Evolutionary conservation across 2,329 filamentous ascomycete species (phyloP).

Genomic region (Lasiodiplodia sp.): DNA sequence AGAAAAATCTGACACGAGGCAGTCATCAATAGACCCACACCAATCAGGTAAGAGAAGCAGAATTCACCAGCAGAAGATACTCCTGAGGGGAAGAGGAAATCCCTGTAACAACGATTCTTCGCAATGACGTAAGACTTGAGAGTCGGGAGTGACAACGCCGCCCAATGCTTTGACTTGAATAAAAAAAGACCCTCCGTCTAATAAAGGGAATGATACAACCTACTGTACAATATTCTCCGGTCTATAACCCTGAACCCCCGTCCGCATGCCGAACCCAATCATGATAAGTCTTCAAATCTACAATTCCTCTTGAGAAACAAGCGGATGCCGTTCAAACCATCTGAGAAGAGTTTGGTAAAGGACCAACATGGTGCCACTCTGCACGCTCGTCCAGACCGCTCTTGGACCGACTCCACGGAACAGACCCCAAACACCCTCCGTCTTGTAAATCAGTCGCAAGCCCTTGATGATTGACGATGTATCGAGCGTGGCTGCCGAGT

Average conservation of each 20-base stretch:
- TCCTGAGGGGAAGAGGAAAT: neutral
- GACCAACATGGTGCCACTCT: slow-evolving; percentile 96
- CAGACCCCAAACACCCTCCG: slow-evolving; percentile 87
- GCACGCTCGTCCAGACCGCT: slow-evolving; percentile 95
- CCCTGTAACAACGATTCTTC: neutral
- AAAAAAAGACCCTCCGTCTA: slow-evolving; percentile 9
- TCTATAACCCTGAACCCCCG: neutral
- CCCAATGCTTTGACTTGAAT: slow-evolving; percentile 21
- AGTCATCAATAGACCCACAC: neutral
- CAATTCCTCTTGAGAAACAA: slow-evolving; percentile 37
- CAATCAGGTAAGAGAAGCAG: neutral
- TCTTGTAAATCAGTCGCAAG: slow-evolving; percentile 84
- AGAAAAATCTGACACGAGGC: slow-evolving; percentile 9
- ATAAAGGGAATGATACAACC: slow-evolving; percentile 22
- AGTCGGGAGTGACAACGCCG: slow-evolving; percentile 18
- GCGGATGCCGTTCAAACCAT: slow-evolving; percentile 69
- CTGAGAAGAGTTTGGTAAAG: slow-evolving; percentile 89
- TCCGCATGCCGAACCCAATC: neutral
- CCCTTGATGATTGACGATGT: slow-evolving; percentile 90
- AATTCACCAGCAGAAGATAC: neutral
- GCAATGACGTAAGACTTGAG: neutral
- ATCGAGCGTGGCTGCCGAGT: slow-evolving; percentile 80
- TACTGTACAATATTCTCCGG: slow-evolving; percentile 10
- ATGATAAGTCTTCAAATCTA: slow-evolving; percentile 12
- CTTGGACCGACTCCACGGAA: slow-evolving; percentile 94